Evolutionary conservation across 169 alveolate genomes (phyloP).

Genomic region (Plasmodium malariae): DNA sequence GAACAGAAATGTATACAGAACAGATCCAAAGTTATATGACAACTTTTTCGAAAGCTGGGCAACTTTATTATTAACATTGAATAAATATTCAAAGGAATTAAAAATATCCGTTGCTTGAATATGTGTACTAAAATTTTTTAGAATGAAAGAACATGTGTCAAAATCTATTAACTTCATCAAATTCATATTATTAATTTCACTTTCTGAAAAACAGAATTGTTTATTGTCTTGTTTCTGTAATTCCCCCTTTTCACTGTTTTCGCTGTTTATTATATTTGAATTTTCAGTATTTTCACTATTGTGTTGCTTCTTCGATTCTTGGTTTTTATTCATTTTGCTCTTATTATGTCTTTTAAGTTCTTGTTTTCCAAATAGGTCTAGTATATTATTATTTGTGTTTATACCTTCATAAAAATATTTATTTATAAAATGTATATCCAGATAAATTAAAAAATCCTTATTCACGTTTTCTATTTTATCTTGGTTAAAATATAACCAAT

Average conservation of each 20-base stretch:
- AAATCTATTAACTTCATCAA: slow-evolving; percentile 60
- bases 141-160: slow-evolving; percentile 56
- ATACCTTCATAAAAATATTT: slow-evolving; percentile 14
- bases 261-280: not conserved
- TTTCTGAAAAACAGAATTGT: not conserved
- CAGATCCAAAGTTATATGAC: slow-evolving; percentile 72
- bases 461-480: slow-evolving; percentile 1
- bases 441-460: slow-evolving; percentile 38
- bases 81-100: slow-evolving; percentile 53
- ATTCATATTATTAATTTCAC: slow-evolving; percentile 11
- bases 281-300: not conserved
- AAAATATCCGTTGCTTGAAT: slow-evolving; percentile 41
- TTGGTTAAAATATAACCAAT: slow-evolving; percentile 68
- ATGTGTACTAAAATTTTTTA: slow-evolving; percentile 13
- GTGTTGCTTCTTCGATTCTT: not conserved
- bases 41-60: slow-evolving; percentile 30
- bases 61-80: slow-evolving; percentile 28
- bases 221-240: not conserved
- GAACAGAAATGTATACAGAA: slow-evolving; percentile 55
- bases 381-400: not conserved
- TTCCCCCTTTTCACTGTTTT: not conserved
- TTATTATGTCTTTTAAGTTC: not conserved
- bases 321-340: not conserved
- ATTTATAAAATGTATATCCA: slow-evolving; percentile 54
- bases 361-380: not conserved